phyloP scores from a whole-genome alignment of 257 asterid genomes.

The Primulina tabacum region DNA sequence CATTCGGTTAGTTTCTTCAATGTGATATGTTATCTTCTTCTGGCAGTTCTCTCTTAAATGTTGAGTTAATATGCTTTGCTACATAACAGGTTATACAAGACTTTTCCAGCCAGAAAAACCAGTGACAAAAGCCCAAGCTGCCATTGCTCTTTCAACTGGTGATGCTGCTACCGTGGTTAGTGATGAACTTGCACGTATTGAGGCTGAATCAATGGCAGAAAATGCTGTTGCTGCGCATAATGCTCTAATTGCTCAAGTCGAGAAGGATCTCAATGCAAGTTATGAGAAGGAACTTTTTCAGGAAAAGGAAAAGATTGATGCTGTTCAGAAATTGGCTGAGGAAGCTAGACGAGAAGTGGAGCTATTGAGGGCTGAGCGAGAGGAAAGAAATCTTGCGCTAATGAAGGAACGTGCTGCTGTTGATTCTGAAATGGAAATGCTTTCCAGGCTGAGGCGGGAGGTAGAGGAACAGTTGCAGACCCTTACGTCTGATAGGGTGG shows the following conservation, averaged over 20 bases:
- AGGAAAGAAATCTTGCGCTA: constrained; percentile 68
- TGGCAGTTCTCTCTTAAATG: constrained; percentile 18
- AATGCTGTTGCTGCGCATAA: constrained; percentile 93
- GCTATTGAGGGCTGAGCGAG: constrained; percentile 69
- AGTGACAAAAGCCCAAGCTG: constrained; percentile 97
- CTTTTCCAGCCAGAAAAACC: constrained; percentile 98
- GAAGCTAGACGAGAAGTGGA: constrained; percentile 76
- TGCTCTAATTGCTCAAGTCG: constrained; percentile 86
- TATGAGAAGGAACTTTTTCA: constrained; percentile 64
- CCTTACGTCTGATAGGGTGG: constrained; percentile 64
- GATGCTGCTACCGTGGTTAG: constrained; percentile 75
- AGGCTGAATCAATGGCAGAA: constrained; percentile 97
- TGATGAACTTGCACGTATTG: constrained; percentile 95
- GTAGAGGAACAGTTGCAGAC: constrained; percentile 82
- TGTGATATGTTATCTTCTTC: constrained; percentile 12
- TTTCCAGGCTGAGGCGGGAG: constrained; percentile 74
- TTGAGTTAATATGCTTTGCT: constrained; percentile 10
- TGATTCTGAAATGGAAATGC: constrained; percentile 88
- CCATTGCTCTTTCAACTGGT: constrained; percentile 86
- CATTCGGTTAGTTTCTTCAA: constrained; percentile 65
- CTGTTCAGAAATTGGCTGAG: constrained; percentile 77
- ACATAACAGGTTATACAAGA: constrained; percentile 79
- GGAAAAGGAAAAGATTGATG: constrained; percentile 75
- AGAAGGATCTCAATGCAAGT: constrained; percentile 76
- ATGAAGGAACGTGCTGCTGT: constrained; percentile 82